Base-by-base conservation (phyloP, 78 protist species). In the Blattamonas nauphoetae region DNA sequence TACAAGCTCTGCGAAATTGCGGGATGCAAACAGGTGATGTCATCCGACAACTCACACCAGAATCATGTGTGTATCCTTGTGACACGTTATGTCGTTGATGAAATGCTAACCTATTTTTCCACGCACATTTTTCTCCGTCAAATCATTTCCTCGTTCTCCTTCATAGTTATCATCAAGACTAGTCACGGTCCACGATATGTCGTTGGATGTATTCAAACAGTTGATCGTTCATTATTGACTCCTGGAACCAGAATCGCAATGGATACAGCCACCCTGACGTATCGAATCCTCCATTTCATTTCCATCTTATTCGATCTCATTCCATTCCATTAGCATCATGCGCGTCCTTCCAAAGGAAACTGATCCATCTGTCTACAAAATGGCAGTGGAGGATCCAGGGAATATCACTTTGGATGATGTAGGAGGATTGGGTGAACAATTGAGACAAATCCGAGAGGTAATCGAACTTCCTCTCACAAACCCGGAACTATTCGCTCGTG, bases 1-100 rank as follows among this genome's bases (percentile, higher is more conserved):
- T 97, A n/a, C 94, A 96, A 90, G 96, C 98, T 32, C 92, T 97
- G 87, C 99, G 97, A 88, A 90, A 92, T 44, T 96, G 95, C 2
- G 99, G 99, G 21, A 99, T 94, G 88, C 94, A 96, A 82, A 95
- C 97, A 85, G 99, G 99, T 55, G 99, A 98, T 88, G 97, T 98
- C 3, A 90, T 98, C 81, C 78, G 92, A 45, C 97, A 95, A 89
- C 89, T 97, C 3, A 98, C 95, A 79, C 99, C 94, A 1, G 99
- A 97, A 55, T 34, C 94, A 5, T 97, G 94, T 92, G 55, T 1
- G 94, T 36, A 42, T 45, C 32, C 41, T 85, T 41, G 29, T 89
- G 41, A 34, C 87, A 11, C 2, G 38, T 44, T 6, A 34, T 85
- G 81, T 77, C 90, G 3, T 6, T 71, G 2, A 1, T 81, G 78